A percentile compares a stretch with the other conserved stretches of the same genome.
Evolutionary conservation across 495 filamentous ascomycete species (phyloP).

Genomic region (Penicillium soppii): DNA sequence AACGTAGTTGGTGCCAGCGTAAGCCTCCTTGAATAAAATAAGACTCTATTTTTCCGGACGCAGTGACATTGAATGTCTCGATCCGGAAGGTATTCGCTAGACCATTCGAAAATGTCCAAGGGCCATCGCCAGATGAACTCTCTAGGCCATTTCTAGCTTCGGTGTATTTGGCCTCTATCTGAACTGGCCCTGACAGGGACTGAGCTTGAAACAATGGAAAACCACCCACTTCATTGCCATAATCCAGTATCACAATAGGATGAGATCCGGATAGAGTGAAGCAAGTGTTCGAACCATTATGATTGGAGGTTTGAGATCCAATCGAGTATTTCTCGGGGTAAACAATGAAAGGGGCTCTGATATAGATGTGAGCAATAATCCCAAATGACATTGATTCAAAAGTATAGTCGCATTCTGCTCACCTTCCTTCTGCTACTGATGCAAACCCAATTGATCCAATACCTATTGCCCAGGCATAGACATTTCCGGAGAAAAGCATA

Average conservation of each 20-base stretch:
- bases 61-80: slow-evolving; percentile 26
- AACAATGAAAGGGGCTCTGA: background rate
- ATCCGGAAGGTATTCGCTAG: slow-evolving; percentile 21
- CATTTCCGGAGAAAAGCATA: background rate
- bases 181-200: slow-evolving; percentile 1
- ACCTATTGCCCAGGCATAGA: background rate
- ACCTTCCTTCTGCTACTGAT: background rate
- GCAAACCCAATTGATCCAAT: background rate
- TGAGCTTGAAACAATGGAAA: slow-evolving; percentile 5
- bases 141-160: slow-evolving; percentile 14
- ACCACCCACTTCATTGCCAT: slow-evolving; percentile 12
- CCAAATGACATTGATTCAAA: background rate
- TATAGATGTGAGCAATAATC: too few relatives aligned
- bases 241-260: slow-evolving; percentile 8
- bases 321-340: background rate
- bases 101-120: slow-evolving; percentile 19
- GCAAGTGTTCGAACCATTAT: slow-evolving; percentile 1
- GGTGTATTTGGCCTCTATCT: slow-evolving; percentile 20
- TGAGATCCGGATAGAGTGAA: slow-evolving; percentile 1
- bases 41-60: slow-evolving; percentile 13
- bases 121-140: slow-evolving; percentile 16
- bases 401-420: background rate
- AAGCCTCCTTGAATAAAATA: slow-evolving; percentile 24
- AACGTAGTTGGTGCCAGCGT: slow-evolving; percentile 17
- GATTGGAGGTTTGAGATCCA: background rate